These are phyloP conservation scores for Escallonia rubra DNA, from an alignment of 129 eudicot genomes.

Conservation along the genomic window DNA sequence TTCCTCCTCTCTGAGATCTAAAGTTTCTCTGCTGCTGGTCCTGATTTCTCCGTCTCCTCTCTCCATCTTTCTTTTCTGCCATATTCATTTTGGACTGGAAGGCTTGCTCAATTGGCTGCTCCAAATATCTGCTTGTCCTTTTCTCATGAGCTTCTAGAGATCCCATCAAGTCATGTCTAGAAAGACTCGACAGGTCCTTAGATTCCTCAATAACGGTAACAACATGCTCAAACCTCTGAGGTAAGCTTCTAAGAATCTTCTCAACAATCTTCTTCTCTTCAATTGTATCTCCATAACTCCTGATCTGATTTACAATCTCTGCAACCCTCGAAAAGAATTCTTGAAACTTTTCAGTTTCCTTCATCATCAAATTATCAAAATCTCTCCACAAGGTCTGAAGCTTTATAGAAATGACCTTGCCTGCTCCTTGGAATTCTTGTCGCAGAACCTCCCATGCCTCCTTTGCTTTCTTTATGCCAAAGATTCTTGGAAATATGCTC, in stretches of 20 bases:
- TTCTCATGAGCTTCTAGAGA: not conserved
- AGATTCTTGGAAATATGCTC: not conserved
- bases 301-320: conserved; percentile 2
- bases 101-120: not conserved
- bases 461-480: not conserved
- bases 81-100: conserved; percentile 7
- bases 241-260: not conserved
- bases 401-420: conserved; percentile 2
- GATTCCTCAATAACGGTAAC: conserved; percentile 8
- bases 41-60: not conserved
- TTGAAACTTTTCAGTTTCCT: conserved; percentile 8
- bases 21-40: not conserved
- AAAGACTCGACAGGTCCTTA: conserved; percentile 1
- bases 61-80: not conserved
- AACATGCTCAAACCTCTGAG: conserved; percentile 1
- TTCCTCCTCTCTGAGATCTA: not conserved
- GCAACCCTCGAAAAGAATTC: not conserved
- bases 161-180: not conserved
- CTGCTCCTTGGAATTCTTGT: not conserved
- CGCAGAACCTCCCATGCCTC: not conserved
- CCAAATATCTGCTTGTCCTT: not conserved
- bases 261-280: conserved; percentile 1
- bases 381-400: conserved; percentile 7
- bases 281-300: conserved; percentile 3
- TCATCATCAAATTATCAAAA: conserved; percentile 7